Percentiles rank a stretch among this genome's conserved stretches.
phyloP scores from a whole-genome alignment of 176 grass and related monocot genomes.

The Secale cereale region DNA sequence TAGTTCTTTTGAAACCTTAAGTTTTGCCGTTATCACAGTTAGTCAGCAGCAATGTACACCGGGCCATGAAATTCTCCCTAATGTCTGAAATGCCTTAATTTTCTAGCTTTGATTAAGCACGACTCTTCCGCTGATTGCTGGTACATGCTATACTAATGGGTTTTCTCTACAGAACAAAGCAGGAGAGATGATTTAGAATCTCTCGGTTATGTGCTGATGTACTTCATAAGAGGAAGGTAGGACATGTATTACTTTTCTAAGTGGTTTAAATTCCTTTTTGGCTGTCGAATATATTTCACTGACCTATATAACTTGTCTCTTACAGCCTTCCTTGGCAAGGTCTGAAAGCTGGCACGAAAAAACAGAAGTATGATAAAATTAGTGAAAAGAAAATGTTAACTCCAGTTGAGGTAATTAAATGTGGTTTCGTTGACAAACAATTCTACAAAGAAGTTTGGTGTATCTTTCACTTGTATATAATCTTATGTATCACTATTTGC shows the following conservation, averaged over 20 bases:
- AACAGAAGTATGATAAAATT: slow-evolving; percentile 94
- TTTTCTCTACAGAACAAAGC: slow-evolving; percentile 73
- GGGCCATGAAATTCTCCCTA: neutral
- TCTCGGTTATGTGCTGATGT: slow-evolving; percentile 88
- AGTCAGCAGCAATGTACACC: neutral
- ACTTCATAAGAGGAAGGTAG: slow-evolving; percentile 89
- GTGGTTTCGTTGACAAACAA: neutral
- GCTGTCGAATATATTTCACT: slow-evolving; percentile 15
- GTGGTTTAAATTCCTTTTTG: slow-evolving; percentile 21
- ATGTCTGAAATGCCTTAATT: neutral
- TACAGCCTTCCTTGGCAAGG: slow-evolving; percentile 86
- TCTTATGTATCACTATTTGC: slow-evolving; percentile 20
- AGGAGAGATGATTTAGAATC: slow-evolving; percentile 90
- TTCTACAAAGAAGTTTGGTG: slow-evolving; percentile 1
- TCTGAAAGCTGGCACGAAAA: slow-evolving; percentile 86
- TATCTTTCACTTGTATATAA: neutral
- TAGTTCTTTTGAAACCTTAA: slow-evolving; percentile 9
- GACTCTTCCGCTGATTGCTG: slow-evolving; percentile 11
- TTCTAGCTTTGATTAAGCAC: neutral
- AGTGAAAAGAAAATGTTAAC: slow-evolving; percentile 97
- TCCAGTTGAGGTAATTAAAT: slow-evolving; percentile 68
- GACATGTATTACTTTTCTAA: slow-evolving; percentile 30
- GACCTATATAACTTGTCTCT: slow-evolving; percentile 30
- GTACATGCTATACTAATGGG: neutral
- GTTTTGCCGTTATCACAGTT: neutral